Percentiles rank a stretch among this genome's conserved stretches.
Evolutionary conservation across 495 filamentous ascomycete species (phyloP).

Genomic region (Copromyces sp.): DNA sequence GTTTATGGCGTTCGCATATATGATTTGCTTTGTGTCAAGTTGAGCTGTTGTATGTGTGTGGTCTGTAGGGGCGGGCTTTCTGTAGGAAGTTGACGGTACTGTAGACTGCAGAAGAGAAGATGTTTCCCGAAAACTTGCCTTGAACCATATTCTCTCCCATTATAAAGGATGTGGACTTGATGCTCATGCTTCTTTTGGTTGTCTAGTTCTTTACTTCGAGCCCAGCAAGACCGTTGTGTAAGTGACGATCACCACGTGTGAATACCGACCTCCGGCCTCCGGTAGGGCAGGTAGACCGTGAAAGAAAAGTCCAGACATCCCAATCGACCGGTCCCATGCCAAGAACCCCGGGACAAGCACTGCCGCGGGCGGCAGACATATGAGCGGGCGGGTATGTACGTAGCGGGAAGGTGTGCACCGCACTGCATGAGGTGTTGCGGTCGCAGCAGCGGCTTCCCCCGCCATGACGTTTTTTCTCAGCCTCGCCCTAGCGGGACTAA

Average conservation of each 20-base stretch:
- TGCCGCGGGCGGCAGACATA: background rate
- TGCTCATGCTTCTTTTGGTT: background rate
- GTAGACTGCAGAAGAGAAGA: background rate
- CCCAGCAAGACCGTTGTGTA: background rate
- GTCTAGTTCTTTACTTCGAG: background rate
- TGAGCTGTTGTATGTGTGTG: background rate
- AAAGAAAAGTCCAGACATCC: background rate
- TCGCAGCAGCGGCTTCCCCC: conserved; percentile 2
- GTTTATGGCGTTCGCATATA: background rate
- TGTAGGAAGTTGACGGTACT: background rate
- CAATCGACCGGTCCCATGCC: background rate
- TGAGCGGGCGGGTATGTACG: background rate
- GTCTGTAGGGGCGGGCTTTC: background rate
- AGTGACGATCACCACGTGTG: background rate
- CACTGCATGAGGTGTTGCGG: background rate
- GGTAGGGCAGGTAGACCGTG: background rate
- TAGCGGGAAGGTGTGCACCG: background rate
- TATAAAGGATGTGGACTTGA: background rate
- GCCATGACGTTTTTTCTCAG: conserved; percentile 4
- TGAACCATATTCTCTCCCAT: background rate
- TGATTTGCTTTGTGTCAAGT: background rate
- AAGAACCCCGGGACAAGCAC: background rate
- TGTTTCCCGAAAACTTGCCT: background rate
- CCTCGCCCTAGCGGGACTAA: conserved; percentile 1
- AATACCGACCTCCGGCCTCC: background rate